Base-by-base conservation (phyloP, 1,139 yeast species). In the Geotrichum histeridarum region DNA sequence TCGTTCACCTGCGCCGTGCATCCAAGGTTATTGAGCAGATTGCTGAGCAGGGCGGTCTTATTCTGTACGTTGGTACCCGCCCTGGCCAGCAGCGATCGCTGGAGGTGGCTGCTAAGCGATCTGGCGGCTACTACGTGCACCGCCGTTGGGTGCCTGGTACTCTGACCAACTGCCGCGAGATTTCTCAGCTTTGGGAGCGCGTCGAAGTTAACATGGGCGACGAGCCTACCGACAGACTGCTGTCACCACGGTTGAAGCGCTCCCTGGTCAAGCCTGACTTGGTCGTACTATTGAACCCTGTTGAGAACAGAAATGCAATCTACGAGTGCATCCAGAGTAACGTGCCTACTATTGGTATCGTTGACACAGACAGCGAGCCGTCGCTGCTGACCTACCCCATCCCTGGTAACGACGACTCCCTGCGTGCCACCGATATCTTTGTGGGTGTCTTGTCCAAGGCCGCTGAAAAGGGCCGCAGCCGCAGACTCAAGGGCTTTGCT, bases 61-160 rank as follows among this genome's bases (percentile, higher is more conserved):
- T 94, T 42, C 73, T 93, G 56, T 90, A 81, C 66, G 85, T 93
- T 22, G 98, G 99, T 32, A 86, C 97, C 8, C 76, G 86, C 53
- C 81, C 82, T 54, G 91, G 90, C 54, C 94, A 87, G 65, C 81
- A 81, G 62, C 78, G 86, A 57, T 79, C 89, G 0, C 80, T 93
- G 51, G 85, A 84, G 65, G 81, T 78, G 59, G 96, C 96, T 6
- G 95, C 98, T 3, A 73, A 76, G 54, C 80, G 95, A 64, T 76
- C 84, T 53, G 77, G 80, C 57, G 96, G 95, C 11, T 89, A 82
- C 71, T 89, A 86, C 65, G 93, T 93, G 33, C 79, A 87, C 42
- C 79, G 82, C 53, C 82, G 93, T 68, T 93, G 99, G 99, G 82
- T 88, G 56, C 96, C 98, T 1, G 99, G 99, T 61, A 86, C 95